Percentiles rank a stretch among this genome's conserved stretches.
phyloP scores from a whole-genome alignment of 2,329 filamentous ascomycete species.

The Mycosphaerella sp. region DNA sequence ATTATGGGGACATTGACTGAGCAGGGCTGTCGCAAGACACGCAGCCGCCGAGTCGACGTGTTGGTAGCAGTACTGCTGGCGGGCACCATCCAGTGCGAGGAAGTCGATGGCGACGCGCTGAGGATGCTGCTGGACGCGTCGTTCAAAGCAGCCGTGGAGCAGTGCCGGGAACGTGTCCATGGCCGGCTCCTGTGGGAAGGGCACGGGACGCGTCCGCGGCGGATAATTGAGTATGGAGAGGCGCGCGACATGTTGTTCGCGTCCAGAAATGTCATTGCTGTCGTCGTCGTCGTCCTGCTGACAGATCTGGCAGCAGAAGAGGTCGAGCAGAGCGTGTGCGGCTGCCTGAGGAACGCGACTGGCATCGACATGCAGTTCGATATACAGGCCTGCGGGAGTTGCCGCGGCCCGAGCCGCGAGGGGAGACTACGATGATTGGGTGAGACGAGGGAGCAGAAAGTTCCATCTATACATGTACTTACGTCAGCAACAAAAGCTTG shows the following conservation, averaged over 20 bases:
- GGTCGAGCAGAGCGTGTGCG: too few relatives aligned
- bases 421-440: too few relatives aligned
- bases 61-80: neutral
- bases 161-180: neutral
- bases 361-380: too few relatives aligned
- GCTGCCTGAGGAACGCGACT: too few relatives aligned
- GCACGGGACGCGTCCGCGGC: neutral
- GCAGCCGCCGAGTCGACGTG: neutral
- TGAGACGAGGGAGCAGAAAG: too few relatives aligned
- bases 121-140: neutral
- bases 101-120: neutral
- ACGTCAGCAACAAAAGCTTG: too few relatives aligned
- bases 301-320: too few relatives aligned
- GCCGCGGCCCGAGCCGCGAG: too few relatives aligned
- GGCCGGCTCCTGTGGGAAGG: neutral
- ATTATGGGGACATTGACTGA: neutral
- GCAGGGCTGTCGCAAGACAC: neutral
- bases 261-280: neutral
- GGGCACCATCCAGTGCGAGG: neutral
- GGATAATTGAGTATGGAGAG: neutral
- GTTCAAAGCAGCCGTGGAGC: neutral
- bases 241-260: neutral
- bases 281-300: too few relatives aligned
- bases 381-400: too few relatives aligned
- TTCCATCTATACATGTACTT: too few relatives aligned